Evolutionary conservation across 495 filamentous ascomycete species (phyloP), one percentile per base, ranked within the genome.

Genomic region (Paragyromitra xinjiangensis): DNA sequence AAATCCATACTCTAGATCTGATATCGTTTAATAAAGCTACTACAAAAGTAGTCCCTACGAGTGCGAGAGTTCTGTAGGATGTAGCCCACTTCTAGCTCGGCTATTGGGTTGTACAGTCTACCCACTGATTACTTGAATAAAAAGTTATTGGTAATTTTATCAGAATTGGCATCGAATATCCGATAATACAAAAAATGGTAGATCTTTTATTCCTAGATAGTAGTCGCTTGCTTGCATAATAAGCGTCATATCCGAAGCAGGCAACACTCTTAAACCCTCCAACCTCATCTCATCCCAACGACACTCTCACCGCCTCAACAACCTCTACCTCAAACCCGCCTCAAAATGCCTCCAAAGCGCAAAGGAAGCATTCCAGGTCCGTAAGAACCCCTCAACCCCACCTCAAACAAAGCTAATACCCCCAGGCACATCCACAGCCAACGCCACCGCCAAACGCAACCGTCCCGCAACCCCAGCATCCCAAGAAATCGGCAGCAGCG

Each of bases 401-500:
- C 34, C 26, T 2, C n/a, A 1, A 51, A 19, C n/a, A 51, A 39
- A 69, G 50, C 56, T 71, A 58, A 71, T 42, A 51, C 59, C 56
- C 24, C 44, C 68, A 71, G 68, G 68, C 29, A n/a, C 68, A 58
- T 50, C 75, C 12, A 16, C 75, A 19, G 61, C 66, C 39, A 59
- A 48, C 44, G 62, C 42, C 22, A 51, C 64, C 61, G 63, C 77
- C 26, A 81, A 81, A 70, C 79, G 80, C 19, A 82, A 80, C n/a
- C 80, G 80, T 34, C 80, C 80, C 11, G 63, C 65, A 5, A 78
- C 79, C 11, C 79, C 80, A 40, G 79, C 56, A n/a, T 50, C 80
- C 29, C 70, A 66, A n/a, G 77, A 79, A 29, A 22, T 62, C 7
- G 64, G 61, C 24, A 81, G 59, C 64, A 79, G 75, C 34, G 75